Conservation (phyloP, 768 basidiomycete species). For the Termitomyces sp. region DNA sequence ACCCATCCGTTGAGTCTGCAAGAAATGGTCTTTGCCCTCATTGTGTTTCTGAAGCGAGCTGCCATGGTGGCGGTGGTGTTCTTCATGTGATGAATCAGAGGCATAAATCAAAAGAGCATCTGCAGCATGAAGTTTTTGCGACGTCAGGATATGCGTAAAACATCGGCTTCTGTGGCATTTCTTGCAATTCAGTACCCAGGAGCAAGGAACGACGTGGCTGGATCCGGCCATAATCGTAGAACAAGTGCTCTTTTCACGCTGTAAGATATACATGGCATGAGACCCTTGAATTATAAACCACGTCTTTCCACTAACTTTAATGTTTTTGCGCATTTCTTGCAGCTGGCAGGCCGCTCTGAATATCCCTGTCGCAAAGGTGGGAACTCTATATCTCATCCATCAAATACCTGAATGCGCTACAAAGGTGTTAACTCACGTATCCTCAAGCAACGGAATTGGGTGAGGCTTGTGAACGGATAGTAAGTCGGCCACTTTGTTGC, state of each 20-base stretch:
- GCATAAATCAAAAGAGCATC: conserved; percentile 30
- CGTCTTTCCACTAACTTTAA: conserved; percentile 4
- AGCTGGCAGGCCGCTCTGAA: conserved; percentile 30
- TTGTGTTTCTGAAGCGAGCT: conserved; percentile 17
- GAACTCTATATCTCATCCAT: background rate
- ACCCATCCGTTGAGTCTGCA: conserved; percentile 28
- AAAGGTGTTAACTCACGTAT: background rate
- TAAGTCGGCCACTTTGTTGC: conserved; percentile 28
- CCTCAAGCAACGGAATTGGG: background rate
- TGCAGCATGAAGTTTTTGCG: conserved; percentile 32
- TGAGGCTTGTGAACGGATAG: conserved; percentile 1
- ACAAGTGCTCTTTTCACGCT: conserved; percentile 13
- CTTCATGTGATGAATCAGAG: conserved; percentile 22
- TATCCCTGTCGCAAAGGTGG: conserved; percentile 3
- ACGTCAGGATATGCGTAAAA: conserved; percentile 32
- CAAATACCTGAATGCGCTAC: background rate
- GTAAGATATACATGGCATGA: conserved; percentile 2
- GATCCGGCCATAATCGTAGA: background rate
- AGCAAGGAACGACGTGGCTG: conserved; percentile 18
- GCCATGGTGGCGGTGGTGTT: conserved; percentile 32
- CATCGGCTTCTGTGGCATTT: conserved; percentile 37
- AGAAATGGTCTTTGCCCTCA: conserved; percentile 9
- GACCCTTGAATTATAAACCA: background rate
- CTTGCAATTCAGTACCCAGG: conserved; percentile 32
- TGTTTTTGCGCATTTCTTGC: conserved; percentile 15